These are phyloP conservation scores for Aspergillus sp. DNA, from an alignment of 2,329 filamentous ascomycete genomes.

Conservation along the genomic window DNA sequence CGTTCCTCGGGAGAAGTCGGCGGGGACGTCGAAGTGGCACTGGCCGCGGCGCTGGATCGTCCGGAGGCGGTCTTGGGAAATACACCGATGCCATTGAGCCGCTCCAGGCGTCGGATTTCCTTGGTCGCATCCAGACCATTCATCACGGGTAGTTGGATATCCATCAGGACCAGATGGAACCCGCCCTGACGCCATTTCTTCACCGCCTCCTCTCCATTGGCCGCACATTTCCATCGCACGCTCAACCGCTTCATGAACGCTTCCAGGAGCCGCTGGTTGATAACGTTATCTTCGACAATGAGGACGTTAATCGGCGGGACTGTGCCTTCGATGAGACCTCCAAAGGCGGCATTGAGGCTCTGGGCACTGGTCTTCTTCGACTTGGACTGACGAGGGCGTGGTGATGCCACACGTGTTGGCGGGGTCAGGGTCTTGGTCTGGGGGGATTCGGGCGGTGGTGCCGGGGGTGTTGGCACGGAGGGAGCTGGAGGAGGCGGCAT, in stretches of 20 bases:
- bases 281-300: slow-evolving; percentile 98
- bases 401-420: slow-evolving; percentile 45
- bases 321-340: slow-evolving; percentile 70
- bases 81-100: slow-evolving; percentile 87
- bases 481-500: slow-evolving; percentile 27
- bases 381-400: slow-evolving; percentile 39
- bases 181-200: slow-evolving; percentile 89
- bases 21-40: slow-evolving; percentile 17
- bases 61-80: slow-evolving; percentile 69
- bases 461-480: slow-evolving; percentile 32
- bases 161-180: slow-evolving; percentile 96
- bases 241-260: slow-evolving; percentile 95
- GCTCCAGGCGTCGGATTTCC: slow-evolving; percentile 85
- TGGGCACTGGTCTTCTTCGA: slow-evolving; percentile 33
- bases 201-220: slow-evolving; percentile 91
- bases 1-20: slow-evolving; percentile 18
- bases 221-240: slow-evolving; percentile 94
- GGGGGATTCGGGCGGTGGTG: slow-evolving; percentile 35
- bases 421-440: slow-evolving; percentile 34
- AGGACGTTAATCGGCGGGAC: slow-evolving; percentile 96
- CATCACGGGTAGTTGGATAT: slow-evolving; percentile 97
- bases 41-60: slow-evolving; percentile 42
- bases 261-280: slow-evolving; percentile 90
- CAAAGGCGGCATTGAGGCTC: slow-evolving; percentile 40
- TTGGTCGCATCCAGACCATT: slow-evolving; percentile 91